A percentile compares a stretch with the other conserved stretches of the same genome.
These are phyloP conservation scores for Sclerotinia borealis DNA, from an alignment of 2,329 filamentous ascomycete species.

Conservation along the genomic window DNA sequence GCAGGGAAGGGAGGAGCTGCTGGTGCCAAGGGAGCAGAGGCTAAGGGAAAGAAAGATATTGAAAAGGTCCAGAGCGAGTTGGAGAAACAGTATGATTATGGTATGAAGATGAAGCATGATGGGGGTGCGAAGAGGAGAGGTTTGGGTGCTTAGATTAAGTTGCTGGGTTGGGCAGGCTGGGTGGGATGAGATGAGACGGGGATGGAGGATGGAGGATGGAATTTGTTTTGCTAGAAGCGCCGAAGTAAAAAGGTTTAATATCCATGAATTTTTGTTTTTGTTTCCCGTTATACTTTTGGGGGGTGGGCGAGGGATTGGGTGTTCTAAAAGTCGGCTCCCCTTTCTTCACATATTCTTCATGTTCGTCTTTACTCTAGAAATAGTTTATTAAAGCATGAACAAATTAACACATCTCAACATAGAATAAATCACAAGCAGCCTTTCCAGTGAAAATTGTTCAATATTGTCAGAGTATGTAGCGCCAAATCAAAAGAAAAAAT, in stretches of 20 bases:
- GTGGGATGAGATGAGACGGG: no score
- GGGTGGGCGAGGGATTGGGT: not conserved
- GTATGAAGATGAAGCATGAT: slow-evolving; percentile 35
- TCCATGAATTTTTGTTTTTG: not conserved
- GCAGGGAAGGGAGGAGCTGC: slow-evolving; percentile 23
- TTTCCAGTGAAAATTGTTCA: not conserved
- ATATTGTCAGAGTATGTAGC: not conserved
- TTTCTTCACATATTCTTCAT: not conserved
- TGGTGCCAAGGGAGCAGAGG: slow-evolving; percentile 6
- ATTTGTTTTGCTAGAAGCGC: not conserved
- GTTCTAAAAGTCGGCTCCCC: not conserved
- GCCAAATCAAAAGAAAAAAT: not conserved
- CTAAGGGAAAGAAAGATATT: slow-evolving; percentile 20
- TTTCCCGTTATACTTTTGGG: not conserved
- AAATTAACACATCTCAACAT: not conserved
- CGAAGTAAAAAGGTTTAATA: not conserved
- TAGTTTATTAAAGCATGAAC: not conserved
- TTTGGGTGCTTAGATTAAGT: slow-evolving; percentile 30
- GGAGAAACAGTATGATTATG: slow-evolving; percentile 34
- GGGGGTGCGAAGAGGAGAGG: slow-evolving; percentile 33
- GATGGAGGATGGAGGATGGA: not conserved
- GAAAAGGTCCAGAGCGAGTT: slow-evolving; percentile 31
- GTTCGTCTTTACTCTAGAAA: not conserved
- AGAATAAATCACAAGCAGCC: no score
- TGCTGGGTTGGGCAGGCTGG: not conserved